Evolutionary conservation across 129 eudicot species (phyloP), one percentile per base, ranked within the genome.

Genomic region (Flaveria ramosissima): DNA sequence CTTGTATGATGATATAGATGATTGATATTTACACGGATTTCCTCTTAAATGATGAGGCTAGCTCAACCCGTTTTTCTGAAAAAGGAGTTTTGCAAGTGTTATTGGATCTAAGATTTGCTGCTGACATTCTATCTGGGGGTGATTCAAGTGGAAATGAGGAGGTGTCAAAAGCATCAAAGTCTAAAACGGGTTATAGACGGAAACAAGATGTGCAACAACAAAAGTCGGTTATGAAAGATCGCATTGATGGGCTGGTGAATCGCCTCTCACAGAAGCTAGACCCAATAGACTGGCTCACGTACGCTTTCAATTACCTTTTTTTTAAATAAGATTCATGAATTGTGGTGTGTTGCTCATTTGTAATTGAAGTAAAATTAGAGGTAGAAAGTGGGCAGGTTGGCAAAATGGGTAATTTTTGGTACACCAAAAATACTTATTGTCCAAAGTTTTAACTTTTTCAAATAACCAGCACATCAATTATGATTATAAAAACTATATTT

Each of bases 251-350:
- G 82, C 62, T 90, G 83, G 79, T 84, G 15, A 84, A 77, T 76
- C 89, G 79, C 23, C 87, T 90, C 76, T 78, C 98, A 21, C 92
- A 91, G 79, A 91, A 77, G 89, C 83, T 93, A 82, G 98, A 93
- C 82, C 98, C 98, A 15, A 93, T 93, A 59, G 98, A 93, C 77
- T 93, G 98, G 98, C 96, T 90, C 79, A 93, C 98, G 92, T 90
- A 84, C 55, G 95, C 36, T 77, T 76, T 76, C 64, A 48, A 50
- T 63, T 56, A 17, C 14, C 26, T 77, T 13, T 21, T 47, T 19
- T 19, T 56, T 56, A 5, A 4, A 8, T 72, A 72, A 55, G 66
- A 53, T 53, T 72, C 19, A 41, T 21, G 32, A 61, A 51, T 72
- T 55, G 53, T 56, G 43, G 30, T 56, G 26, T 39, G 53, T 53